Percentiles rank a stretch among this genome's conserved stretches.
Conservation (phyloP, 2,329 filamentous ascomycete species). For the Gyromitra esculenta region DNA sequence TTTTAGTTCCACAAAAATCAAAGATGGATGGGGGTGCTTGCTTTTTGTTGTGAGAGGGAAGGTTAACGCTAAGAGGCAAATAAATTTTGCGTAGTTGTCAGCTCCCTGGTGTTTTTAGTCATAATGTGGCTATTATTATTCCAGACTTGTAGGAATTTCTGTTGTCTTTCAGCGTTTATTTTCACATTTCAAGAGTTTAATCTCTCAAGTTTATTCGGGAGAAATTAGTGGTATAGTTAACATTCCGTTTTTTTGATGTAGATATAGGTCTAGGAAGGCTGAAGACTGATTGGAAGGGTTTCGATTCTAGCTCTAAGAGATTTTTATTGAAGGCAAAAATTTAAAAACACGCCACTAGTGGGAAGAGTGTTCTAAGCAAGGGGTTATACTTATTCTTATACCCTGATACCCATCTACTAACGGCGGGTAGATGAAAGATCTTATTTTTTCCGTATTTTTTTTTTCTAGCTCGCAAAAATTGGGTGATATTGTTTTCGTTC, state of each 20-base stretch:
- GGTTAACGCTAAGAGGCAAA: not conserved
- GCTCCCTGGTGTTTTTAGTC: not conserved
- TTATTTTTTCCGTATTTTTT: too few species aligned
- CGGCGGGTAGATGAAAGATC: too few species aligned
- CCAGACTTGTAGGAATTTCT: slow-evolving; percentile 5
- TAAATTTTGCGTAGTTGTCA: not conserved
- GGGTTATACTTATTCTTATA: too few species aligned
- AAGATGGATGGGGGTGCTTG: not conserved
- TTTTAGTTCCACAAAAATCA: slow-evolving; percentile 37
- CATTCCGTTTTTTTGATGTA: not conserved
- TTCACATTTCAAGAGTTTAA: slow-evolving; percentile 7
- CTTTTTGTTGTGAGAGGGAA: slow-evolving; percentile 6
- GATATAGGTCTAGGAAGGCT: not conserved
- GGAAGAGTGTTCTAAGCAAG: too few species aligned
- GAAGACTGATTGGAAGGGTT: slow-evolving; percentile 3
- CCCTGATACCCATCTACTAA: too few species aligned
- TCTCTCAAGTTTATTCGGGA: slow-evolving; percentile 22
- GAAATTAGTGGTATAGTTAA: not conserved
- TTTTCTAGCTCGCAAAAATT: too few species aligned
- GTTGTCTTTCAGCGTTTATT: slow-evolving; percentile 18
- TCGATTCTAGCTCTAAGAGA: not conserved
- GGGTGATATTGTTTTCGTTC: too few species aligned
- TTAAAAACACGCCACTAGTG: not conserved
- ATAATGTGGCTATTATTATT: not conserved
- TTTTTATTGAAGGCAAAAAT: slow-evolving; percentile 1